Conservation (phyloP, 2,329 filamentous ascomycete species). For the Rugonectria rugulosa region DNA sequence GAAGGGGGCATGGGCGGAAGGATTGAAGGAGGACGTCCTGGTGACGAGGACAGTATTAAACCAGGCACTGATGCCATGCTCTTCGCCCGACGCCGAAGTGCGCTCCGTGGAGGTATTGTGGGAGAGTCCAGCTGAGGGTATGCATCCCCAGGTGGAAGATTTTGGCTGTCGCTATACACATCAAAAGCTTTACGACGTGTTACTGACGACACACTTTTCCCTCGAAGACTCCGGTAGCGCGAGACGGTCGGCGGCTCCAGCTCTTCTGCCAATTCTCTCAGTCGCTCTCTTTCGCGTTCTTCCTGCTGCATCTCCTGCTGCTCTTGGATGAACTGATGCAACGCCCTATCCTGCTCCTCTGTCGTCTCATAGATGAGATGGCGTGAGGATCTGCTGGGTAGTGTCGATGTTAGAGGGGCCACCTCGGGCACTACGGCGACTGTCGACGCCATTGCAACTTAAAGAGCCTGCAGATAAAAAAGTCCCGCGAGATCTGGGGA, state of each 20-base stretch:
- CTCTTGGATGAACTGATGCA: slow-evolving; percentile 22
- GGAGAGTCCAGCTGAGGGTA: slow-evolving; percentile 37
- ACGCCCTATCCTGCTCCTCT: slow-evolving; percentile 2
- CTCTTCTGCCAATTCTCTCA: slow-evolving; percentile 20
- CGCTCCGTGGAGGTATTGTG: slow-evolving; percentile 13
- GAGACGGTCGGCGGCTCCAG: slow-evolving; percentile 37
- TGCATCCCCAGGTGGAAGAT: slow-evolving; percentile 29
- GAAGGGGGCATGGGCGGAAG: background rate
- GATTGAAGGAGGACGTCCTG: slow-evolving; percentile 1
- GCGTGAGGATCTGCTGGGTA: background rate
- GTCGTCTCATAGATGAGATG: background rate
- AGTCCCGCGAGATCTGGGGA: slow-evolving; percentile 12
- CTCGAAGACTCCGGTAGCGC: slow-evolving; percentile 44
- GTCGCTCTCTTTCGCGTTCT: slow-evolving; percentile 15
- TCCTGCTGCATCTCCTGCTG: slow-evolving; percentile 21
- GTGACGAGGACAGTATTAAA: slow-evolving; percentile 14
- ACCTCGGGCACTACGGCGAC: slow-evolving; percentile 15
- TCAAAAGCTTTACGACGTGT: slow-evolving; percentile 39
- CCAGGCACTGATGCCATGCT: slow-evolving; percentile 31
- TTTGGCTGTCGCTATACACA: slow-evolving; percentile 32
- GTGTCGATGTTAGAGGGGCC: slow-evolving; percentile 10
- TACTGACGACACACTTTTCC: slow-evolving; percentile 45
- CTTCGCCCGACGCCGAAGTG: slow-evolving; percentile 38
- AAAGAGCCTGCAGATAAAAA: background rate
- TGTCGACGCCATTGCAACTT: slow-evolving; percentile 18